Base-by-base conservation (phyloP, 2,329 filamentous ascomycete species). In the Diaporthe vaccinii region DNA sequence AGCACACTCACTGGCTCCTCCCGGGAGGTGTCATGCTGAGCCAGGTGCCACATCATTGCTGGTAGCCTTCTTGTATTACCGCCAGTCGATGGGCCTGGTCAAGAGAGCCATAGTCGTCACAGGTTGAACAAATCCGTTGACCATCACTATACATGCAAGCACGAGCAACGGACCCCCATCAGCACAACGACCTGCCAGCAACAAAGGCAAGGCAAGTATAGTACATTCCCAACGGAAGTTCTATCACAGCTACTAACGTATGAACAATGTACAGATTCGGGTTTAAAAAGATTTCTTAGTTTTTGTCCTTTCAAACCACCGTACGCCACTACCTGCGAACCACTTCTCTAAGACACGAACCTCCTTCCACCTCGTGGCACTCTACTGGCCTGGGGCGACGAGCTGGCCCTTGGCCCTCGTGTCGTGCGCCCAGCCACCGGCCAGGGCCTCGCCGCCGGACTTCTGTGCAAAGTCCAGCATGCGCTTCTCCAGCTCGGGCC, bases 401-500 rank as follows among this genome's bases (percentile, higher is more conserved):
- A 98, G 87, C 85, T 94, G 93, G 80, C 96, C 97, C 86, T 96
- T 91, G 83, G 92, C 91, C 81, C 86, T 89, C 75, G 95, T 88
- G 83, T 94, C 89, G 77, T 94, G 93, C 78, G 91, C 87, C 96
- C 96, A 98, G 75, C 97, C 97, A 83, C 97, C 97, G 78, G 95
- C 96, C 82, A 96, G 88, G 59, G 95, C 89, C 81, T 91, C 85
- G 49, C 94, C 94, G 77, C 95, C 95, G 77, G 91, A 86, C 87
- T 93, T 89, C 82, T 92, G 84, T 28, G 94, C 91, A 83, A 94
- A 97, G 80, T 95, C 91, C 84, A 92, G 90, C 90, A 99, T 97
- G 80, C 96, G 92, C 71, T 93, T 94, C 90, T 98, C 96, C 70
- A 99, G 89, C 87, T 99, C 96, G 59, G 96, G 97, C 81, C 97